Evolutionary conservation across 1,284 basidiomycete species (phyloP).

Genomic region (Schizophyllum commune): DNA sequence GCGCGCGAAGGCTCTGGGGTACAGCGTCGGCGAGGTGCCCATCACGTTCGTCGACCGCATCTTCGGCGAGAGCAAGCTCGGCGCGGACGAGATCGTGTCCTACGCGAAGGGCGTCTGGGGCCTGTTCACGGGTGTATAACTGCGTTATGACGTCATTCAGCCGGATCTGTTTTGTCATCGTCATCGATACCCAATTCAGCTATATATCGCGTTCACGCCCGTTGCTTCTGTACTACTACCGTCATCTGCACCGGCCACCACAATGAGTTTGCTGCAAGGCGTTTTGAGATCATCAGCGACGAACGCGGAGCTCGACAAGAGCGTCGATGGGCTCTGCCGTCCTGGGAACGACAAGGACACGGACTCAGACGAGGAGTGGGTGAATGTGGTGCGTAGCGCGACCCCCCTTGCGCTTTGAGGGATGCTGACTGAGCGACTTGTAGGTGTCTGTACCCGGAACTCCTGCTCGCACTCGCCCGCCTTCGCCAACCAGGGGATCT

Average conservation of each 20-base stretch:
- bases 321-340: constrained; percentile 33
- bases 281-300: constrained; percentile 48
- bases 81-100: constrained; percentile 82
- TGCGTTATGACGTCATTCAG: not conserved
- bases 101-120: constrained; percentile 84
- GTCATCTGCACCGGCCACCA: constrained; percentile 6
- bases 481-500: constrained; percentile 44
- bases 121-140: constrained; percentile 65
- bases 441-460: constrained; percentile 67
- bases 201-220: not conserved
- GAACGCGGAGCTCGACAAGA: constrained; percentile 34
- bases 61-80: constrained; percentile 88
- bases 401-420: not conserved
- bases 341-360: constrained; percentile 30
- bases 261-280: constrained; percentile 68
- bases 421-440: constrained; percentile 2
- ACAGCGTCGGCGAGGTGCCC: constrained; percentile 82
- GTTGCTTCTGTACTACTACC: not conserved
- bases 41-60: constrained; percentile 93
- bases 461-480: constrained; percentile 54
- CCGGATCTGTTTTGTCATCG: not conserved
- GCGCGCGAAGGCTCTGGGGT: constrained; percentile 74
- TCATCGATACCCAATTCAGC: not conserved
- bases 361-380: constrained; percentile 65
- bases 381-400: constrained; percentile 56